Percentiles rank a stretch among this genome's conserved stretches.
These are phyloP conservation scores for Fusarium guadeloupense DNA, from an alignment of 2,329 filamentous ascomycete genomes.

Conservation along the genomic window DNA sequence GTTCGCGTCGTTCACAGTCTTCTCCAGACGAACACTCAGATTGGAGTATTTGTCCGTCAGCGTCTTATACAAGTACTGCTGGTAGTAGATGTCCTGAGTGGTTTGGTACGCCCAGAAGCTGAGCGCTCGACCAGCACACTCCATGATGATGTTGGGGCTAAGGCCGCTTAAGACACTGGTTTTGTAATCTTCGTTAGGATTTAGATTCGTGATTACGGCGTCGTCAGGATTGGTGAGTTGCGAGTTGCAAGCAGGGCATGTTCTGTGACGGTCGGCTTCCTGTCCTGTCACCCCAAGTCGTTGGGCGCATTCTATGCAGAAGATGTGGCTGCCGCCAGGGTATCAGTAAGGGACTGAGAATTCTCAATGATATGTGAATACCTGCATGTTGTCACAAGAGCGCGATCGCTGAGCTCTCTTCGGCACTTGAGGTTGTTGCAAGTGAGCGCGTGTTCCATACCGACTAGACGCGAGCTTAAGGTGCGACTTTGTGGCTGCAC, in stretches of 20 bases:
- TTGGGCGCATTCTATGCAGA: slow-evolving; percentile 80
- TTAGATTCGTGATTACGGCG: slow-evolving; percentile 75
- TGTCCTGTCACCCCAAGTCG: slow-evolving; percentile 66
- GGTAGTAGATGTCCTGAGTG: slow-evolving; percentile 82
- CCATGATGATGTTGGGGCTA: slow-evolving; percentile 83
- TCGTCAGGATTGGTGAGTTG: slow-evolving; percentile 77
- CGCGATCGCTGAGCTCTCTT: slow-evolving; percentile 71
- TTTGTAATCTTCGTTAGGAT: slow-evolving; percentile 89
- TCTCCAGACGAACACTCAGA: slow-evolving; percentile 74
- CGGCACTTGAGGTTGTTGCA: slow-evolving; percentile 87
- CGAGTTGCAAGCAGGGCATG: slow-evolving; percentile 80
- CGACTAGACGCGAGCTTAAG: not conserved
- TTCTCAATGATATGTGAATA: slow-evolving; percentile 43
- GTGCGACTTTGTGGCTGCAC: not conserved
- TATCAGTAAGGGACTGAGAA: not conserved
- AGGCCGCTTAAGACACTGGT: slow-evolving; percentile 85
- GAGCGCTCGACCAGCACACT: slow-evolving; percentile 81
- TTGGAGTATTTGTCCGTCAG: slow-evolving; percentile 75
- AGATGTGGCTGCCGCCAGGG: slow-evolving; percentile 73
- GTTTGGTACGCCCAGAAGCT: slow-evolving; percentile 90
- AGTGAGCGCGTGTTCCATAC: slow-evolving; percentile 77
- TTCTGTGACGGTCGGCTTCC: slow-evolving; percentile 48
- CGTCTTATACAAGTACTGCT: slow-evolving; percentile 76
- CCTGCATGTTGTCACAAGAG: slow-evolving; percentile 92
- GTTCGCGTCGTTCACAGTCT: slow-evolving; percentile 78